Conservation (phyloP, 257 asterid genomes). For the Jacaranda mimosifolia region DNA sequence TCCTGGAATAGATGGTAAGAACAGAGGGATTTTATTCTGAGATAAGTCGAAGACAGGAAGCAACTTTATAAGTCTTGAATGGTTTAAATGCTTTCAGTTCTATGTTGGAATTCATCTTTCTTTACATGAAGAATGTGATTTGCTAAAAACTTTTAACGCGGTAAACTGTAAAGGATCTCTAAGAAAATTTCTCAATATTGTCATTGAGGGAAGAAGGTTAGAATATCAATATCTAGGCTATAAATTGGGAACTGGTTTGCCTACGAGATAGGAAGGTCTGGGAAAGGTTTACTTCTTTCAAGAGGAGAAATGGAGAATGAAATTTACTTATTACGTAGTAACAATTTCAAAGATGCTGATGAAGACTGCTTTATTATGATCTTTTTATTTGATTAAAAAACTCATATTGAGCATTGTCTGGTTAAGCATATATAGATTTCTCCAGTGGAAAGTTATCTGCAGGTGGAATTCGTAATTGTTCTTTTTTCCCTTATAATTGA, state of each 20-base stretch:
- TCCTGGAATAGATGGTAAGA: slow-evolving; percentile 31
- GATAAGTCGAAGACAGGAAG: not conserved
- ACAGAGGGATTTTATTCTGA: slow-evolving; percentile 7
- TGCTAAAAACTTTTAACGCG: not conserved
- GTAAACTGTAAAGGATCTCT: not conserved
- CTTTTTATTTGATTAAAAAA: slow-evolving; percentile 12
- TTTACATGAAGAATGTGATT: slow-evolving; percentile 18
- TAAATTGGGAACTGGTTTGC: not conserved
- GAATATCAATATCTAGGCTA: not conserved
- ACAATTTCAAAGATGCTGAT: slow-evolving; percentile 20
- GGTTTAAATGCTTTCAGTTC: not conserved
- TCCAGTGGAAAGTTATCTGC: not conserved
- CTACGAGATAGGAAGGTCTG: slow-evolving; percentile 13
- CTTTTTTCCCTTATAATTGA: not conserved
- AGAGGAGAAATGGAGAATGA: slow-evolving; percentile 10
- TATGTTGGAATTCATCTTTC: not conserved
- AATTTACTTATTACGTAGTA: slow-evolving; percentile 16
- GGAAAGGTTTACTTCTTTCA: not conserved
- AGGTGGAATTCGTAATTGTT: not conserved
- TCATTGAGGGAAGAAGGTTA: not conserved
- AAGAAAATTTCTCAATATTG: not conserved
- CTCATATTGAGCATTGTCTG: not conserved
- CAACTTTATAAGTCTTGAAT: slow-evolving; percentile 21
- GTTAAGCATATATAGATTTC: slow-evolving; percentile 8
- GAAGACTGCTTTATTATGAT: slow-evolving; percentile 7